phyloP scores from a whole-genome alignment of 441 rosid species.

The Arabidopsis hybrid region DNA sequence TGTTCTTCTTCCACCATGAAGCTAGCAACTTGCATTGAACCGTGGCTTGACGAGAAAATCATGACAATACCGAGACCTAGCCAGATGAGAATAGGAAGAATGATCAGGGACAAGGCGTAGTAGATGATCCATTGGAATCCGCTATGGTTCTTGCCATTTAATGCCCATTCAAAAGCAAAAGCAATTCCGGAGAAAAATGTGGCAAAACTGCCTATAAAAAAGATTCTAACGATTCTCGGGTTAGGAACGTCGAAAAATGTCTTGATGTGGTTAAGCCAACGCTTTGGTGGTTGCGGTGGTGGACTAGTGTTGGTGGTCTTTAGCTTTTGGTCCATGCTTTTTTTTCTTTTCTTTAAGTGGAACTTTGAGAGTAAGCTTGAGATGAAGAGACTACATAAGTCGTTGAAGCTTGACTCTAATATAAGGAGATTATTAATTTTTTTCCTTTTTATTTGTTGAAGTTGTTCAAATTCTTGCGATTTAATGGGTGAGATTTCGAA shows the following conservation, averaged over 20 bases:
- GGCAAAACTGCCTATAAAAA: slow-evolving; percentile 1
- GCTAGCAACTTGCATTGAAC: slow-evolving; percentile 7
- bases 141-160: slow-evolving; percentile 20
- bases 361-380: too few relatives aligned
- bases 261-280: not conserved
- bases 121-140: slow-evolving; percentile 37
- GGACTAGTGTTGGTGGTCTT: not conserved
- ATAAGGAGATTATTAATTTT: not conserved
- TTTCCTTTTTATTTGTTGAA: not conserved
- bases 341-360: too few relatives aligned
- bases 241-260: slow-evolving; percentile 21
- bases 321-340: slow-evolving; percentile 26
- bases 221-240: not conserved
- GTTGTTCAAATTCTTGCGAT: not conserved
- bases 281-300: not conserved
- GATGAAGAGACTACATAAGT: not conserved
- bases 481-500: not conserved
- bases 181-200: slow-evolving; percentile 14
- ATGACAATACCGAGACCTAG: slow-evolving; percentile 9
- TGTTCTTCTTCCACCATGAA: not conserved
- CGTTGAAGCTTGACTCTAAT: not conserved
- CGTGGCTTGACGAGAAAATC: slow-evolving; percentile 12
- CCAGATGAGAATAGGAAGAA: slow-evolving; percentile 19
- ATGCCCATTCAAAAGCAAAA: slow-evolving; percentile 30
- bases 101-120: slow-evolving; percentile 34